A percentile compares a stretch with the other conserved stretches of the same genome.
phyloP scores from a whole-genome alignment of 441 rosid genomes.

The Adansonia grandidieri region DNA sequence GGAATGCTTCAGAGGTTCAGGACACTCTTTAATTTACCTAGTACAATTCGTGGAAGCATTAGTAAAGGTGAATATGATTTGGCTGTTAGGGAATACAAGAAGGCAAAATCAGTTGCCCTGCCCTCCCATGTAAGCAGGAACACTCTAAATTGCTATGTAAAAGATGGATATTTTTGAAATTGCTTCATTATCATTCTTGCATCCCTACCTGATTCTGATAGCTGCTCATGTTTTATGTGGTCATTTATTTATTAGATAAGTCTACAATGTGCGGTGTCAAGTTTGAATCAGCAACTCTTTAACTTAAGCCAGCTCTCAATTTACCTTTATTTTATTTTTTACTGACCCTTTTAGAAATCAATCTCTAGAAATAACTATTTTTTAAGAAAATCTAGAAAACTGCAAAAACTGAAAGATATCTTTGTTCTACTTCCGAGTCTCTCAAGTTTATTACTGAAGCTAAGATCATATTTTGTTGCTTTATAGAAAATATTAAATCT shows the following conservation, averaged over 20 bases:
- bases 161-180: background rate
- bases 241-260: background rate
- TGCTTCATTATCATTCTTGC: background rate
- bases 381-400: background rate
- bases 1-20: slow-evolving; percentile 99
- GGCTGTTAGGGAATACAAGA: slow-evolving; percentile 98
- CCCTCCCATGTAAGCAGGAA: slow-evolving; percentile 83
- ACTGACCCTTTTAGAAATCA: background rate
- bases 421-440: background rate
- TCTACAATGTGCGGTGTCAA: background rate
- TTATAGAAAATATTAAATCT: background rate
- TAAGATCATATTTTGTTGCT: background rate
- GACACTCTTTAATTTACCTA: slow-evolving; percentile 89
- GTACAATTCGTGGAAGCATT: slow-evolving; percentile 89
- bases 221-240: background rate
- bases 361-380: background rate
- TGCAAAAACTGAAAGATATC: background rate
- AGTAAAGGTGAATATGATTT: slow-evolving; percentile 96
- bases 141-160: background rate
- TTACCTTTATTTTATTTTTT: background rate
- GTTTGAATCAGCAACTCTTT: background rate
- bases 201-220: background rate
- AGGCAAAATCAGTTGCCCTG: slow-evolving; percentile 94
- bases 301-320: background rate
- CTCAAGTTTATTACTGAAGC: background rate